Conservation (phyloP, 768 basidiomycete species). For the Tylopilus intermedius region DNA sequence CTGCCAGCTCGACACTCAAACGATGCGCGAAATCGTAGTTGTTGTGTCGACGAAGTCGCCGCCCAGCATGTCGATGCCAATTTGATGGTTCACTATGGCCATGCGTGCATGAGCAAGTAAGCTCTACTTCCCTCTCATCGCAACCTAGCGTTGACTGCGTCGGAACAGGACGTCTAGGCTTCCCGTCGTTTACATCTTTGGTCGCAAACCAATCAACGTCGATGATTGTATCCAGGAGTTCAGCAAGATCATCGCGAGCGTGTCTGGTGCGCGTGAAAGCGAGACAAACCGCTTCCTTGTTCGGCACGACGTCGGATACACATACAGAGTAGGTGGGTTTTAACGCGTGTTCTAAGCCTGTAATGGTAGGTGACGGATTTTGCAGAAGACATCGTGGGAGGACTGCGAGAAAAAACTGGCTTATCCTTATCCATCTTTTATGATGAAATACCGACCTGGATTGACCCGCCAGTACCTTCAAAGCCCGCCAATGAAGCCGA, state of each 20-base stretch:
- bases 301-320: slow-evolving; percentile 73
- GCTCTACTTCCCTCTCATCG: slow-evolving; percentile 25
- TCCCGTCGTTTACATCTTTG: slow-evolving; percentile 89
- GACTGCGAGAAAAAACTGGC: slow-evolving; percentile 22
- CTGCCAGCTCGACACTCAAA: slow-evolving; percentile 1
- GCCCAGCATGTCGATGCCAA: slow-evolving; percentile 93
- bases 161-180: slow-evolving; percentile 70
- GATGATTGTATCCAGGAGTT: slow-evolving; percentile 45
- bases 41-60: slow-evolving; percentile 94
- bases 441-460: slow-evolving; percentile 28
- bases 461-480: slow-evolving; percentile 11
- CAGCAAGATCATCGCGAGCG: slow-evolving; percentile 27
- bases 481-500: not conserved
- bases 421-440: slow-evolving; percentile 35
- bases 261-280: not conserved
- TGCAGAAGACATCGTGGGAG: slow-evolving; percentile 17
- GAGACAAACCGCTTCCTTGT: slow-evolving; percentile 43
- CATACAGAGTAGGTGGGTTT: slow-evolving; percentile 56
- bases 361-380: not conserved
- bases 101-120: slow-evolving; percentile 91
- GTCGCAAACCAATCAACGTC: slow-evolving; percentile 61
- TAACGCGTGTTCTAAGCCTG: not conserved
- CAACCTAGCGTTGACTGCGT: not conserved
- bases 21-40: slow-evolving; percentile 37
- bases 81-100: slow-evolving; percentile 89